Conservation (phyloP, 176 grass and related monocot genomes). For the Raddia distichophylla region DNA sequence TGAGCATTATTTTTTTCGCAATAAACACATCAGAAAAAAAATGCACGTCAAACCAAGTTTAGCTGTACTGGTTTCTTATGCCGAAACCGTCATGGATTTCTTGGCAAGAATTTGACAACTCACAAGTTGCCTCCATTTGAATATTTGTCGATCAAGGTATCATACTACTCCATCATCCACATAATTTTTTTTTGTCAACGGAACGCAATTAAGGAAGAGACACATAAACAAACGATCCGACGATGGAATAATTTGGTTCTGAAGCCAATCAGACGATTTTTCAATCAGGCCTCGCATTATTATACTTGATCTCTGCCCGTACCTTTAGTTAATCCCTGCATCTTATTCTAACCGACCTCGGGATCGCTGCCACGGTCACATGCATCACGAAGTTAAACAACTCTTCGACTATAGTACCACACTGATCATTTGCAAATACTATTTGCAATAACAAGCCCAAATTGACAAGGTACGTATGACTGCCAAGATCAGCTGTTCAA, state of each 20-base stretch:
- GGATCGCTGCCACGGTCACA: constrained; percentile 45
- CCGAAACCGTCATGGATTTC: background rate
- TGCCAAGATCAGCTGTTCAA: background rate
- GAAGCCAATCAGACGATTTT: constrained; percentile 33
- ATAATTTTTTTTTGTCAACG: constrained; percentile 51
- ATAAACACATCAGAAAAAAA: background rate
- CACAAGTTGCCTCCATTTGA: constrained; percentile 43
- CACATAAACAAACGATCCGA: constrained; percentile 23
- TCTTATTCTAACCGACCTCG: constrained; percentile 50
- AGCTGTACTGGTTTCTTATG: constrained; percentile 24
- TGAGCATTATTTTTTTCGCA: background rate
- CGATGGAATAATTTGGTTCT: constrained; percentile 39
- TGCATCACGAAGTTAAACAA: constrained; percentile 38
- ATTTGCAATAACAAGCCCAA: background rate
- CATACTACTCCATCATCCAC: background rate
- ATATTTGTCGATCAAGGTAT: constrained; percentile 50
- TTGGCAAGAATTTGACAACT: constrained; percentile 29
- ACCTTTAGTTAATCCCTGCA: constrained; percentile 21
- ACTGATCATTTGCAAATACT: constrained; percentile 5
- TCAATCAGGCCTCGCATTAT: constrained; percentile 34
- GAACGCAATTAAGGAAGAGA: background rate
- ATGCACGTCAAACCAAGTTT: constrained; percentile 41
- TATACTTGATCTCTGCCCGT: constrained; percentile 31
- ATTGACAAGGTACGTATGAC: background rate
- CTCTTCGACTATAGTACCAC: constrained; percentile 10